A percentile compares a stretch with the other conserved stretches of the same genome.
Evolutionary conservation across 352 stramenopile genomes (phyloP).

Genomic region (Lagenidium sp.): DNA sequence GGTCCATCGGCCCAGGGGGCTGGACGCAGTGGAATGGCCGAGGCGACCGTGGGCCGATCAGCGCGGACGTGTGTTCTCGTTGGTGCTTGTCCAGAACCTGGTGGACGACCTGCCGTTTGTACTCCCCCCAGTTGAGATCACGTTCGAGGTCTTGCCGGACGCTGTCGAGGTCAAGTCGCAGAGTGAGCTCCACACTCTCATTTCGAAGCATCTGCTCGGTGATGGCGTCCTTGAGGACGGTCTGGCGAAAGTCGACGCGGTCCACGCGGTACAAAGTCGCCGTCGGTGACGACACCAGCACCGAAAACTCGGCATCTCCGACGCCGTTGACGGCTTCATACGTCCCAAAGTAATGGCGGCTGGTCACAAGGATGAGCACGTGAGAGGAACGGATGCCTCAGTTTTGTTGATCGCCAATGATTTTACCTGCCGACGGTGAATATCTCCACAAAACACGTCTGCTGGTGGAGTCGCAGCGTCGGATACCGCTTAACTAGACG

Average conservation of each 20-base stretch:
- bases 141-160: slow-evolving; percentile 35
- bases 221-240: slow-evolving; percentile 37
- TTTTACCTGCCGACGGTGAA: slow-evolving; percentile 44
- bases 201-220: slow-evolving; percentile 34
- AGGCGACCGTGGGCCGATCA: slow-evolving; percentile 29
- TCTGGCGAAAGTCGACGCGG: slow-evolving; percentile 59
- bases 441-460: slow-evolving; percentile 43
- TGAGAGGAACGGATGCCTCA: too few species aligned
- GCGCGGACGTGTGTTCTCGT: slow-evolving; percentile 19
- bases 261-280: slow-evolving; percentile 57
- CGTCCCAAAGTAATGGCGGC: slow-evolving; percentile 51
- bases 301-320: slow-evolving; percentile 34
- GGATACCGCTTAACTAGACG: slow-evolving; percentile 48
- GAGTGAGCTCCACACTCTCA: slow-evolving; percentile 28
- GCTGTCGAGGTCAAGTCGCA: slow-evolving; percentile 26
- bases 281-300: slow-evolving; percentile 48
- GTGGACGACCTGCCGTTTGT: slow-evolving; percentile 34
- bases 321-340: slow-evolving; percentile 37
- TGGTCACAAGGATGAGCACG: slow-evolving; percentile 5
- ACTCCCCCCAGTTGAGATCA: slow-evolving; percentile 38
- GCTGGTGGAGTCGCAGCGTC: slow-evolving; percentile 5
- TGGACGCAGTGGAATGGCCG: slow-evolving; percentile 1
- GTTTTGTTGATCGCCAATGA: too few species aligned
- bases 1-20: too few species aligned
- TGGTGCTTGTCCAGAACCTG: slow-evolving; percentile 26